These are phyloP conservation scores for Microdochium bolleyi DNA, from an alignment of 2,329 filamentous ascomycete genomes.

Conservation along the genomic window DNA sequence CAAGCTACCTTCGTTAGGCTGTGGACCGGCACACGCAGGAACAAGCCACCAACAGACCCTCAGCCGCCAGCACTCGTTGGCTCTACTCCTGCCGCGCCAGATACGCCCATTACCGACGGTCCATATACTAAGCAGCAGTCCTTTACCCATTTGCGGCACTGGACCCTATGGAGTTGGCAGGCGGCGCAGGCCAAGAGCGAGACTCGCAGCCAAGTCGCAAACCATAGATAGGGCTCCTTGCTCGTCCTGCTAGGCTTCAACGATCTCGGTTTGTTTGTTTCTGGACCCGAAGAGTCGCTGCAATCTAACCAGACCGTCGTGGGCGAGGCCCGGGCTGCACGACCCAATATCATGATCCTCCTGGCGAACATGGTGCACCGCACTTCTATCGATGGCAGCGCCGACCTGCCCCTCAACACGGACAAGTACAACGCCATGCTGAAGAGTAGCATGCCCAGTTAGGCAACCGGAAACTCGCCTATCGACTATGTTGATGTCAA, in stretches of 20 bases:
- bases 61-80: neutral
- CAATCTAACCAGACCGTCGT: constrained; percentile 5
- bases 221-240: constrained; percentile 22
- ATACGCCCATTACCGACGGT: neutral
- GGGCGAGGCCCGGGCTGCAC: constrained; percentile 10
- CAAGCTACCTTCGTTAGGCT: neutral
- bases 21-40: neutral
- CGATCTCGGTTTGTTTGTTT: neutral
- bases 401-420: neutral
- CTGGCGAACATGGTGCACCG: neutral
- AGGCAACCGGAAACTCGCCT: constrained; percentile 8
- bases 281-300: neutral
- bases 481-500: neutral
- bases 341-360: neutral
- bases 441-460: constrained; percentile 10
- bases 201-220: constrained; percentile 16
- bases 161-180: constrained; percentile 17
- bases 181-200: constrained; percentile 18
- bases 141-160: neutral
- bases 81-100: neutral
- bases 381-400: neutral
- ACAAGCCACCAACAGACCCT: neutral
- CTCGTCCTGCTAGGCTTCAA: constrained; percentile 22
- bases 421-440: constrained; percentile 7
- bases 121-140: neutral